Percentiles rank a stretch among this genome's conserved stretches.
These are phyloP conservation scores for Epithemia pelagica DNA, from an alignment of 108 stramenopile genomes.

Conservation along the genomic window DNA sequence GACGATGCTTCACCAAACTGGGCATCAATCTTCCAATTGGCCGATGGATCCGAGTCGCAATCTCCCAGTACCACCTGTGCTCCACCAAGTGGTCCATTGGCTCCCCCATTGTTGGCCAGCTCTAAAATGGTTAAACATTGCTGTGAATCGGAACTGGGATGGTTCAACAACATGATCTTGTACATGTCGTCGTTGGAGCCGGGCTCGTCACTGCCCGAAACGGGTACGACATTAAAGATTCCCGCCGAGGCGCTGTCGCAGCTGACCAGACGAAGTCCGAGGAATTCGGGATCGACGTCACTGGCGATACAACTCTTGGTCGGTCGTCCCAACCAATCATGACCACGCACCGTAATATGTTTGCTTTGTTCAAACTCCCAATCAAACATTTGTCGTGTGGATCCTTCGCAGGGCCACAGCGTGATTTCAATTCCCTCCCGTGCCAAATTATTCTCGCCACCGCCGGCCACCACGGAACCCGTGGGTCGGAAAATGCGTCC, in stretches of 20 bases:
- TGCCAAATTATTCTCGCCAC: slow-evolving; percentile 73
- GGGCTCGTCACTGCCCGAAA: background rate
- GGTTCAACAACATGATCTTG: slow-evolving; percentile 12
- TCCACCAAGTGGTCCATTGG: slow-evolving; percentile 69
- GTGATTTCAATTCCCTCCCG: slow-evolving; percentile 78
- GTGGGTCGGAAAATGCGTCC: slow-evolving; percentile 53
- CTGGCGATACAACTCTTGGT: slow-evolving; percentile 54
- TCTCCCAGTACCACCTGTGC: slow-evolving; percentile 54
- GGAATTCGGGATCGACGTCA: slow-evolving; percentile 34
- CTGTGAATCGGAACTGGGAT: slow-evolving; percentile 8
- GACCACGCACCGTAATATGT: slow-evolving; percentile 55
- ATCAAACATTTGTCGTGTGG: slow-evolving; percentile 66
- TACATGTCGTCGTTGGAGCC: background rate
- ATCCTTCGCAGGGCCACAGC: slow-evolving; percentile 85
- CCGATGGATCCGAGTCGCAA: slow-evolving; percentile 41
- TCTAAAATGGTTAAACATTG: slow-evolving; percentile 39
- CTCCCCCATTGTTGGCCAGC: slow-evolving; percentile 62
- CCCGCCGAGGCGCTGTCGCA: slow-evolving; percentile 40
- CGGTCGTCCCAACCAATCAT: slow-evolving; percentile 71
- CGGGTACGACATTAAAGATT: slow-evolving; percentile 34
- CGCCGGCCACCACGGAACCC: slow-evolving; percentile 60
- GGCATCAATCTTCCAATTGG: slow-evolving; percentile 44
- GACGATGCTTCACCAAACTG: slow-evolving; percentile 58
- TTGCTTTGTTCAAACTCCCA: slow-evolving; percentile 36
- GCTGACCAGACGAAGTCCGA: slow-evolving; percentile 36